Evolutionary conservation across 2,329 filamentous ascomycete genomes (phyloP).

Genomic region (Arthroderma sp.): DNA sequence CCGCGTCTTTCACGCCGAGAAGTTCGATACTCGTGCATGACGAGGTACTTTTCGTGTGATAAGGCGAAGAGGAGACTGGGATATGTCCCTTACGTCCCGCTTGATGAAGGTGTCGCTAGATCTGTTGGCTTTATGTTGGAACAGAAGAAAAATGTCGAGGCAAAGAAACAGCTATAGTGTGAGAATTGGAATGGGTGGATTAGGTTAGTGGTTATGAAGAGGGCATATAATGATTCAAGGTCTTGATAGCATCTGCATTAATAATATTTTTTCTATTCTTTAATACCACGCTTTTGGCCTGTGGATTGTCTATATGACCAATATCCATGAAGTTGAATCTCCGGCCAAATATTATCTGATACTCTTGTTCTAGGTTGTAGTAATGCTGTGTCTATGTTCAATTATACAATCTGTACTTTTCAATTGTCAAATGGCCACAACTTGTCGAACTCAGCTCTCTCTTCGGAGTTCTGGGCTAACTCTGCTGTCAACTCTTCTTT

Average conservation of each 20-base stretch:
- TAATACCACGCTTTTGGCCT: too few relatives aligned
- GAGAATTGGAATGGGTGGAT: background rate
- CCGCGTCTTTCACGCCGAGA: slow-evolving; percentile 35
- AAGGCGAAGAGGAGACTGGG: slow-evolving; percentile 37
- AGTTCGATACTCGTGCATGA: slow-evolving; percentile 39
- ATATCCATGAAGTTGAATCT: too few relatives aligned
- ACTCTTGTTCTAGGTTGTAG: too few relatives aligned
- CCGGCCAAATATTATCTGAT: too few relatives aligned
- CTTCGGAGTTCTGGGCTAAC: slow-evolving; percentile 4
- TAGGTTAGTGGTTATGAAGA: too few relatives aligned
- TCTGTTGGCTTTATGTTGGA: slow-evolving; percentile 34
- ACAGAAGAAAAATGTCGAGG: slow-evolving; percentile 21
- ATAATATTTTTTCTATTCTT: background rate
- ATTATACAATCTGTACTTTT: background rate
- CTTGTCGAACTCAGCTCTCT: slow-evolving; percentile 6
- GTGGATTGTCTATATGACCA: too few relatives aligned
- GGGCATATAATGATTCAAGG: background rate
- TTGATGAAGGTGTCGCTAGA: slow-evolving; percentile 38
- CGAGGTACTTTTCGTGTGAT: slow-evolving; percentile 37
- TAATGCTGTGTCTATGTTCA: background rate
- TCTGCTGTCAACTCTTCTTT: slow-evolving; percentile 8
- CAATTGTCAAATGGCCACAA: slow-evolving; percentile 11
- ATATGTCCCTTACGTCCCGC: slow-evolving; percentile 34
- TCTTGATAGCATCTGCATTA: background rate
- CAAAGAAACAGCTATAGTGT: slow-evolving; percentile 32